Percentiles rank a stretch among this genome's conserved stretches.
Conservation (phyloP, 2,329 filamentous ascomycete genomes). For the Paraphaeosphaeria minitans region DNA sequence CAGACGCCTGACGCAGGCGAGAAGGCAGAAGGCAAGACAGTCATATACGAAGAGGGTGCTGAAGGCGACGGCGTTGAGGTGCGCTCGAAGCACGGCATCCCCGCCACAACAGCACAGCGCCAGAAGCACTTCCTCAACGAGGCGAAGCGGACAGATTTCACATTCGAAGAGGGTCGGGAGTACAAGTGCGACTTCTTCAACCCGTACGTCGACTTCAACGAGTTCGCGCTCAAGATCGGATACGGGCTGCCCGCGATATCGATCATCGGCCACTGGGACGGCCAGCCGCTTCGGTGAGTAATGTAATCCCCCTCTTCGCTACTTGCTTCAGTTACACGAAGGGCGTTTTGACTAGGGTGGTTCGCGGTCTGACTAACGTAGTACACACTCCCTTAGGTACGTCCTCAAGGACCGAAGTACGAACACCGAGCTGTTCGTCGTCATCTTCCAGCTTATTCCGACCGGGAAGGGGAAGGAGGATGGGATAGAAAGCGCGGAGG, state of each 20-base stretch:
- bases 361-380: conserved; percentile 54
- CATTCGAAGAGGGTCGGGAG: conserved; percentile 65
- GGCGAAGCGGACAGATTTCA: conserved; percentile 60
- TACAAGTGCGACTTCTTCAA: conserved; percentile 84
- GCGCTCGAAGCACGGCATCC: conserved; percentile 48
- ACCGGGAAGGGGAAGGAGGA: conserved; percentile 60
- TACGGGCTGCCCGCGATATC: conserved; percentile 70
- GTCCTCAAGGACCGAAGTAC: conserved; percentile 82
- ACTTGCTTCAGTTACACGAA: too few relatives aligned
- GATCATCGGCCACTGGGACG: conserved; percentile 80
- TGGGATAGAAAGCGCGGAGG: conserved; percentile 26
- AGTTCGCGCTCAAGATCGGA: conserved; percentile 66
- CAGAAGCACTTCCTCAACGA: conserved; percentile 67
- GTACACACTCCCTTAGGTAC: conserved; percentile 87
- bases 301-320: too few relatives aligned
- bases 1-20: conserved; percentile 58
- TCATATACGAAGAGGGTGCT: conserved; percentile 60
- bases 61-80: conserved; percentile 51
- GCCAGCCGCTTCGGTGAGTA: conserved; percentile 71
- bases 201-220: conserved; percentile 86
- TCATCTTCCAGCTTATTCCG: conserved; percentile 78
- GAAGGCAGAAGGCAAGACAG: conserved; percentile 66
- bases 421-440: conserved; percentile 75
- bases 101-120: conserved; percentile 51
- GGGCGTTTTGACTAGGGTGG: conserved; percentile 23